A percentile compares a stretch with the other conserved stretches of the same genome.
Conservation (phyloP, 306 rosid genomes). For the Neltuma alba region DNA sequence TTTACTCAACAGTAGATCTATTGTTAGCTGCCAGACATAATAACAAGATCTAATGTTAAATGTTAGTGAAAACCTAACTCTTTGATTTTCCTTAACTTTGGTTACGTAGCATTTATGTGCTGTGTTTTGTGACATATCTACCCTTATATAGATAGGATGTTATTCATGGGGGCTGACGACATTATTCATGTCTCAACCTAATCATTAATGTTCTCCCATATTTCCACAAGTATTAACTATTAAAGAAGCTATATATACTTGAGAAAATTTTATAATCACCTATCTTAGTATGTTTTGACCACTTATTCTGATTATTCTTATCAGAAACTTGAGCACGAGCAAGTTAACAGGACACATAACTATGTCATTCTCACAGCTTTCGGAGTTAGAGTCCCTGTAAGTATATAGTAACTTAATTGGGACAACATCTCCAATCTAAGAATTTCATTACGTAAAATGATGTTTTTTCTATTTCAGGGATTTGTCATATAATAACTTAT, state of each 20-base stretch:
- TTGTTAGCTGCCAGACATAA: too few species aligned
- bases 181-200: not conserved
- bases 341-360: not conserved
- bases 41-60: too few species aligned
- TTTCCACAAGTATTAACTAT: not conserved
- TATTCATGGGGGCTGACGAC: not conserved
- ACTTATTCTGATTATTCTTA: not conserved
- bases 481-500: conserved; percentile 46
- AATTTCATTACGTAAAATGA: not conserved
- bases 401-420: not conserved
- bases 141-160: not conserved
- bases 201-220: not conserved
- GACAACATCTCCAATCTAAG: not conserved
- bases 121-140: not conserved
- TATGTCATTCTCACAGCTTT: not conserved
- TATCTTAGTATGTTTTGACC: not conserved
- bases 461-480: conserved; percentile 33
- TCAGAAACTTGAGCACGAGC: conserved; percentile 14
- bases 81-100: too few species aligned
- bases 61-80: too few species aligned
- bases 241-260: not conserved
- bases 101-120: not conserved
- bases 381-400: conserved; percentile 14
- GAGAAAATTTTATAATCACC: not conserved
- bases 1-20: not conserved